phyloP scores from a whole-genome alignment of 768 basidiomycete species.

The Amanita polypyramis region DNA sequence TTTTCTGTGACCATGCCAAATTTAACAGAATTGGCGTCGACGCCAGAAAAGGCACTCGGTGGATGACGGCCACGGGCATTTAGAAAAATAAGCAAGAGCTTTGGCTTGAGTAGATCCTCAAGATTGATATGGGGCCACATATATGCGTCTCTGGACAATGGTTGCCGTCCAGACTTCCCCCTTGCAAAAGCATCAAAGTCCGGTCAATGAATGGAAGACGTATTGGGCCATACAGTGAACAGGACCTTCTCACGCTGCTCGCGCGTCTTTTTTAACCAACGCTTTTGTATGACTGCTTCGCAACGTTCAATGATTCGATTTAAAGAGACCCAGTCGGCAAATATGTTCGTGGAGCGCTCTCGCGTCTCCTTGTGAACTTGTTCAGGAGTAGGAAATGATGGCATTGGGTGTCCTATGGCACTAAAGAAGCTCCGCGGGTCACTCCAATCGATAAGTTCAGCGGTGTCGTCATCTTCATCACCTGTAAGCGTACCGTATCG shows the following conservation, averaged over 20 bases:
- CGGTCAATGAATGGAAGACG: neutral
- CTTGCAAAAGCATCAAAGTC: neutral
- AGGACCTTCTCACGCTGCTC: neutral
- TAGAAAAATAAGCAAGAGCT: neutral
- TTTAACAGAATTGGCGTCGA: neutral
- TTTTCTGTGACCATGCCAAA: neutral
- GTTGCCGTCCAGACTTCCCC: neutral
- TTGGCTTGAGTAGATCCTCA: neutral
- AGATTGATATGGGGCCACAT: neutral
- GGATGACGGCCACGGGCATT: neutral
- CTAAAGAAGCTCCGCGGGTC: too few relatives aligned
- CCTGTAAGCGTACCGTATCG: too few relatives aligned
- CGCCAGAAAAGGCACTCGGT: neutral
- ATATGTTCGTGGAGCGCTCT: neutral
- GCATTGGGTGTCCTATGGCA: neutral
- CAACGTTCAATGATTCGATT: neutral
- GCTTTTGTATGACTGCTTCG: neutral
- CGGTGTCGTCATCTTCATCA: too few relatives aligned
- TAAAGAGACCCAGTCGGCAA: neutral
- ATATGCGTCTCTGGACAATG: neutral
- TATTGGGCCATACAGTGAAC: neutral
- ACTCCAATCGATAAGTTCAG: too few relatives aligned
- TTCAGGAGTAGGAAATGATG: neutral
- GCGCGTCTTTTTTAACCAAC: neutral
- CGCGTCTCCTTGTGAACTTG: neutral